Conservation (phyloP, 352 stramenopile genomes). For the Globisporangium nunn region DNA sequence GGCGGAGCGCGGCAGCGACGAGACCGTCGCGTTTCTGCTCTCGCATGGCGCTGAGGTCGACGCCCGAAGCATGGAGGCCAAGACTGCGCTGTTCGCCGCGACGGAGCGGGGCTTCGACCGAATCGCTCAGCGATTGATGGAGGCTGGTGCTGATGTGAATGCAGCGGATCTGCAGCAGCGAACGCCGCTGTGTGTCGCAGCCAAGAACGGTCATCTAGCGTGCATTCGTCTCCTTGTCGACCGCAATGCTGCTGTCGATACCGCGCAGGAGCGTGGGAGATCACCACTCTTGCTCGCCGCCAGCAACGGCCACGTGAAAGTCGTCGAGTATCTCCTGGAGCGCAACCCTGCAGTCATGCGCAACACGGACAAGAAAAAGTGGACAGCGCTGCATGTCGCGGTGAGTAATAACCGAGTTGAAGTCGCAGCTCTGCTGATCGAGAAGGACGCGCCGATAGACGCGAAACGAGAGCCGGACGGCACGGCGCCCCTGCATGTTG, state of each 20-base stretch:
- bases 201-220: constrained; percentile 2
- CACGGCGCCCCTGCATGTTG: constrained; percentile 2
- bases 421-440: constrained; percentile 1
- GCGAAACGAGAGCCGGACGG: background rate
- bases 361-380: constrained; percentile 2
- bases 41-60: background rate
- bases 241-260: background rate
- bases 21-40: background rate
- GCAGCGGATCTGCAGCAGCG: background rate
- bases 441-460: background rate
- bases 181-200: constrained; percentile 2
- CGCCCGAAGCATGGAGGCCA: background rate
- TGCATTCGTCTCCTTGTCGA: background rate
- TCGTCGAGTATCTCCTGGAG: constrained; percentile 3
- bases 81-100: constrained; percentile 4
- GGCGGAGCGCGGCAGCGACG: background rate
- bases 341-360: background rate
- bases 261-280: background rate
- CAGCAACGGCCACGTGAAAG: constrained; percentile 2
- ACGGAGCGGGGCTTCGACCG: background rate
- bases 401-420: background rate
- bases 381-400: constrained; percentile 2
- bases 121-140: background rate
- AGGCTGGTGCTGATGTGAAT: background rate
- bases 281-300: constrained; percentile 4